Evolutionary conservation across 805 yeast species (phyloP), one percentile per base, ranked within the genome.

Genomic region (Cyberlindnera misumaiensis): DNA sequence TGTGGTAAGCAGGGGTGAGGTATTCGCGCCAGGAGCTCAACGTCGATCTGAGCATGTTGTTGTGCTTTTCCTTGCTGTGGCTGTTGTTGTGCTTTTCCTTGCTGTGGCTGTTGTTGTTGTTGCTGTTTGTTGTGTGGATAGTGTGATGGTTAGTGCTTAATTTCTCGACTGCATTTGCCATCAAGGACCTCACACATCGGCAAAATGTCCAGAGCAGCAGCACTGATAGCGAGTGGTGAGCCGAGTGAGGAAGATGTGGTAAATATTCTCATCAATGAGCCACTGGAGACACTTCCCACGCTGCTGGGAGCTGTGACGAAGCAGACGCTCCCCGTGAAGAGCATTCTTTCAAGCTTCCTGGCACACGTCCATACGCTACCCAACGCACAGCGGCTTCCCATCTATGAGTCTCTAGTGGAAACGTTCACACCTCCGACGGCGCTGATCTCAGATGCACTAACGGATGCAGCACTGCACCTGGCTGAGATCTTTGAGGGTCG

Each of bases 11-110:
- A 2, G 98, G 98, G 3, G 98, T 90, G 39, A 93, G 66, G 55
- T 89, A 90, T 60, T 93, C 98, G 49, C 97, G 73, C 65, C 89
- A 72, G 8, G 88, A 80, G 41, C 93, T 80, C 44, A 88, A 63
- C 16, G 83, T 81, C 28, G 95, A 84, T 56, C 95, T 75, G 27
- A 85, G 49, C 45, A 43, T 39, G 9, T 5, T 31, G 24, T 13
- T 33, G 34, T 31, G 24, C 16, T 8, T 13, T 33, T 33, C 13
- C 17, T 14, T 15, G 25, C 13, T 33, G 24, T 33, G 29, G 15
- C 24, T 34, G 11, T 17, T 27, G 25, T n/a, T 15, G 20, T 20
- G 26, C n/a, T n/a, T n/a, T n/a, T n/a, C n/a, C n/a, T n/a, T 20
- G 18, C 26, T 13, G 6, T 25, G 12, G 5, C 22, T 24, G 24